phyloP scores from a whole-genome alignment of 805 yeast species.

The Cyberlindnera xylosilytica region DNA sequence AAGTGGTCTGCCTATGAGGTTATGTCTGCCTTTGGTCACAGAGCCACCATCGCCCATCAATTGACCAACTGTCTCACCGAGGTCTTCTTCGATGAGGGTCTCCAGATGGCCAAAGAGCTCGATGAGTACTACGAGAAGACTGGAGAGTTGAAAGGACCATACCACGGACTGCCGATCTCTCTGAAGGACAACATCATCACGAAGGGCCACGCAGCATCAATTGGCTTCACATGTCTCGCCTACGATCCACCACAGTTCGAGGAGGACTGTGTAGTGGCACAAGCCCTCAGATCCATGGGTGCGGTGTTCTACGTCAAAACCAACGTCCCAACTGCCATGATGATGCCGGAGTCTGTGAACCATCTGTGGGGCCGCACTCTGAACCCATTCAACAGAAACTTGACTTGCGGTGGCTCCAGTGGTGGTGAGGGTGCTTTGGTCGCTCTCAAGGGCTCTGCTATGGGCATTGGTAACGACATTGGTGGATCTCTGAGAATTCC shows the following conservation, averaged over 20 bases:
- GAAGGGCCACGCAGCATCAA: conserved; percentile 44
- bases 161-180: conserved; percentile 67
- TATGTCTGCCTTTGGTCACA: conserved; percentile 51
- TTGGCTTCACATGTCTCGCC: conserved; percentile 45
- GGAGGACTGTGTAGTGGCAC: conserved; percentile 38
- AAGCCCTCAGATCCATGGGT: conserved; percentile 41
- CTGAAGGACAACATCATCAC: conserved; percentile 44
- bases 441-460: conserved; percentile 40
- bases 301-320: conserved; percentile 56
- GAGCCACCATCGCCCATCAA: conserved; percentile 59
- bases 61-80: conserved; percentile 36
- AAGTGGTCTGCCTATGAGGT: conserved; percentile 43
- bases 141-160: conserved; percentile 57
- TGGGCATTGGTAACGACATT: conserved; percentile 57
- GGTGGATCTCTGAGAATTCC: conserved; percentile 53
- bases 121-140: conserved; percentile 46
- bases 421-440: conserved; percentile 53
- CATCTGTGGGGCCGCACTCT: conserved; percentile 44
- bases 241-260: conserved; percentile 21
- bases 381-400: conserved; percentile 41
- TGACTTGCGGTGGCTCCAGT: conserved; percentile 51
- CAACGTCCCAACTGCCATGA: conserved; percentile 48
- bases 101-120: conserved; percentile 48
- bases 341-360: conserved; percentile 45
- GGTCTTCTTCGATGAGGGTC: conserved; percentile 53